phyloP scores from a whole-genome alignment of 2,329 filamentous ascomycete genomes.

The Esteya vermicola region DNA sequence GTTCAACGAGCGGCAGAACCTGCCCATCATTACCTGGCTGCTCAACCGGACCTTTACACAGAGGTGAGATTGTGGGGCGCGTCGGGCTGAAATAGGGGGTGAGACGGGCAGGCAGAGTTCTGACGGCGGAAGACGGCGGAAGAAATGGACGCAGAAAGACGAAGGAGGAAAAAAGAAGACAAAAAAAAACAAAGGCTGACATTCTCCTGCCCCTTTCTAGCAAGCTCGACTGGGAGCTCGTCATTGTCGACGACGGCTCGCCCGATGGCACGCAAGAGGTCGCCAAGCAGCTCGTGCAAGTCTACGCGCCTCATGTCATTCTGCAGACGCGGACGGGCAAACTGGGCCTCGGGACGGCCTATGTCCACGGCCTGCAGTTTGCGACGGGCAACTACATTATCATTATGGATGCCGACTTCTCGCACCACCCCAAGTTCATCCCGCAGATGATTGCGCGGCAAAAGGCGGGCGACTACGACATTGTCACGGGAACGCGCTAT shows the following conservation, averaged over 20 bases:
- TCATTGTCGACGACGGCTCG: slow-evolving; percentile 96
- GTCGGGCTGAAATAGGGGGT: background rate
- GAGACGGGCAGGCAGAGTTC: too few relatives aligned
- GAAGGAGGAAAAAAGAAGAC: background rate
- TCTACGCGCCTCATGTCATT: slow-evolving; percentile 65
- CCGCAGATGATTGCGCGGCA: slow-evolving; percentile 81
- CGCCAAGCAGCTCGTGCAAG: slow-evolving; percentile 77
- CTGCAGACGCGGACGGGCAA: slow-evolving; percentile 87
- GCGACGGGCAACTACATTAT: slow-evolving; percentile 88
- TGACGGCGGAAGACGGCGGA: too few relatives aligned
- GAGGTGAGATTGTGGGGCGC: slow-evolving; percentile 54
- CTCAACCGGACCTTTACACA: slow-evolving; percentile 84
- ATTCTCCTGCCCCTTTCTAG: slow-evolving; percentile 31
- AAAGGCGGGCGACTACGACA: slow-evolving; percentile 68
- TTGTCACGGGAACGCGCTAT: slow-evolving; percentile 92
- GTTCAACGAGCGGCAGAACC: slow-evolving; percentile 95
- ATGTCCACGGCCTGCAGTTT: slow-evolving; percentile 87
- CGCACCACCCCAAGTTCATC: slow-evolving; percentile 98
- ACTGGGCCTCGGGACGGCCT: slow-evolving; percentile 90
- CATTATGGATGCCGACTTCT: slow-evolving; percentile 99
- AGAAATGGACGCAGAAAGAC: background rate
- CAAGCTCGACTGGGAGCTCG: slow-evolving; percentile 89
- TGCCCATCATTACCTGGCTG: slow-evolving; percentile 91
- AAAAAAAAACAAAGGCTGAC: background rate
- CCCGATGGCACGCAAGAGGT: slow-evolving; percentile 90